Conservation (phyloP, 495 filamentous ascomycete species). For the Hypoxylon rickii region DNA sequence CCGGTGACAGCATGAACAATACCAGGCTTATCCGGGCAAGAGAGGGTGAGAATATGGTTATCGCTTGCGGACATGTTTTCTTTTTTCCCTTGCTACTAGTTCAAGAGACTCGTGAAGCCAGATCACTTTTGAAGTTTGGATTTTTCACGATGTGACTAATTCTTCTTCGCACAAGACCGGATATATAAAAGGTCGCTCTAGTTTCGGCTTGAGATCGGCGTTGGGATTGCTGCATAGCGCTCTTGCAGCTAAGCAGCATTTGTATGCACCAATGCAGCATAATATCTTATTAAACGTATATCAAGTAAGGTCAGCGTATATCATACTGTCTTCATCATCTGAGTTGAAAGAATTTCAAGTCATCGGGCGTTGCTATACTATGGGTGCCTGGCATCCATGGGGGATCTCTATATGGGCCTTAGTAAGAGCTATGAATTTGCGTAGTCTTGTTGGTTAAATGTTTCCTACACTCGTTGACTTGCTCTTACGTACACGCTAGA, state of each 20-base stretch:
- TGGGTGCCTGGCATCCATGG: no score
- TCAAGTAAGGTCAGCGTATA: slow-evolving; percentile 1
- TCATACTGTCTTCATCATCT: neutral
- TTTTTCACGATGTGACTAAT: slow-evolving; percentile 34
- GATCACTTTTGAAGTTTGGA: slow-evolving; percentile 15
- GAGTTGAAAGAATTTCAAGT: neutral
- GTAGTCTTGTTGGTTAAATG: no score
- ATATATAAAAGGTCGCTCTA: slow-evolving; percentile 12
- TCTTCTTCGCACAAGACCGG: slow-evolving; percentile 6
- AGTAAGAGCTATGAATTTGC: no score
- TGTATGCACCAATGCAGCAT: slow-evolving; percentile 16
- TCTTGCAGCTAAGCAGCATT: slow-evolving; percentile 17
- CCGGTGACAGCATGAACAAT: slow-evolving; percentile 79
- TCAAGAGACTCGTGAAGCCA: slow-evolving; percentile 8
- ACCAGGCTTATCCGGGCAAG: slow-evolving; percentile 73
- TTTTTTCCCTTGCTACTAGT: neutral
- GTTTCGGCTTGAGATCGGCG: slow-evolving; percentile 34
- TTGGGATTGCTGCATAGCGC: slow-evolving; percentile 37
- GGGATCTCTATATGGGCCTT: no score
- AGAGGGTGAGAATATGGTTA: slow-evolving; percentile 74
- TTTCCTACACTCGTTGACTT: no score
- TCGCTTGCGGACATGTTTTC: slow-evolving; percentile 34
- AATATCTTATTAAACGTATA: slow-evolving; percentile 6
- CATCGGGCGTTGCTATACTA: no score
- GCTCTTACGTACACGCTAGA: neutral